Evolutionary conservation across 441 rosid species (phyloP), one percentile per base, ranked within the genome.

Genomic region (Syzygium malaccense): DNA sequence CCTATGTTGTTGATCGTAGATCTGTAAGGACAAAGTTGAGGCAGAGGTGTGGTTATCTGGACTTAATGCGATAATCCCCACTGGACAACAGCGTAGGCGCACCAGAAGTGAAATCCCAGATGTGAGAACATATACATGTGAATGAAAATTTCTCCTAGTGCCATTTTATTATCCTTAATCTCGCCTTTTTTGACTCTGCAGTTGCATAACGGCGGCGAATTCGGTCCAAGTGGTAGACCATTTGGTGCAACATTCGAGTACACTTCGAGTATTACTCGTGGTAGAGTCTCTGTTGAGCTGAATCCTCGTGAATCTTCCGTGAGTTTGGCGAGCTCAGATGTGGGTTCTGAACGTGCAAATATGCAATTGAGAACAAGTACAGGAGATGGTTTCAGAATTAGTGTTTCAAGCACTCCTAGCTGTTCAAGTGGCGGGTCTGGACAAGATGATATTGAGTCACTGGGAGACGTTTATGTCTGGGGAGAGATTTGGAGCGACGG

Each of bases 381-480:
- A 79, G 96, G 88, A 91, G 99, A 96, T 95, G 99, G 98, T 91
- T 94, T 96, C 87, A 95, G 99, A 87, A 90, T 96, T 87, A 97
- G 99, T 91, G 98, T 97, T 91, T 97, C 99, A 86, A 96, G 99
- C 93, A 95, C 98, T 87, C 99, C 98, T 88, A 96, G 99, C 90
- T 94, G 96, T 94, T 95, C 98, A 75, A 96, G 98, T 92, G 96
- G 96, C 86, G 98, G 98, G 86, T 96, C 99, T 86, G 99, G 99
- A 88, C 99, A 95, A 86, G 99, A 97, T 96, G 99, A 97, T 91
- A 95, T 96, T 88, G 99, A 97, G 92, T 96, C 98, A 26, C 91
- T 97, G 87, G 99, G 99, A 89, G 99, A 97, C 92, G 97, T 97
- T 86, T 97, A 96, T 86, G 88, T 96, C 23, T 97, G 99, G 99